Conservation (phyloP, 805 yeast species). For the Candida tibetensis region DNA sequence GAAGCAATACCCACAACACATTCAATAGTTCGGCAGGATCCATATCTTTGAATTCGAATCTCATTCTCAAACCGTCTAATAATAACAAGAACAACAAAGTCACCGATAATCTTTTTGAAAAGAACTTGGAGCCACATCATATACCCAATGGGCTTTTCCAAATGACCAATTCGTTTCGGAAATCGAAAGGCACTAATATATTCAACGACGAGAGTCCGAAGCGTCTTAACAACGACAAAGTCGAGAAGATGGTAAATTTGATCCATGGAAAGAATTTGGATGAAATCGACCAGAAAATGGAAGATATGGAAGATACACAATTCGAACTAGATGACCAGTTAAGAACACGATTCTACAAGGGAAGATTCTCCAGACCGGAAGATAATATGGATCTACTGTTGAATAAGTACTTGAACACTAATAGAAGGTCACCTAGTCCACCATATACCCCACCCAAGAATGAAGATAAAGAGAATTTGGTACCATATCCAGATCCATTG, state of each 20-base stretch:
- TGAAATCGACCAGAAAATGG: slow-evolving; percentile 8
- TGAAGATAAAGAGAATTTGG: slow-evolving; percentile 33
- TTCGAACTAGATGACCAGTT: slow-evolving; percentile 35
- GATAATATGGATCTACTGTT: slow-evolving; percentile 36
- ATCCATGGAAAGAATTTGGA: slow-evolving; percentile 31
- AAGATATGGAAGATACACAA: slow-evolving; percentile 13
- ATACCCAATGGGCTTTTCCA: slow-evolving; percentile 33
- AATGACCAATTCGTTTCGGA: slow-evolving; percentile 14
- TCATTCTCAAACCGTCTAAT: slow-evolving; percentile 1
- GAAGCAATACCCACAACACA: slow-evolving; percentile 4
- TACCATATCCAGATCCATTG: slow-evolving; percentile 24
- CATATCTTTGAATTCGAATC: slow-evolving; percentile 1
- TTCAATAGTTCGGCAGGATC: slow-evolving; percentile 1
- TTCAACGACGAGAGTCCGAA: slow-evolving; percentile 10
- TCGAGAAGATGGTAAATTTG: slow-evolving; percentile 32
- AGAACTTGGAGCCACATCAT: neutral
- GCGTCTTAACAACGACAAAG: slow-evolving; percentile 32
- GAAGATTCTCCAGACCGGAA: slow-evolving; percentile 26
- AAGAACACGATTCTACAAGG: slow-evolving; percentile 34
- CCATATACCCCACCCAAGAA: slow-evolving; percentile 2
- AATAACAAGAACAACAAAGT: neutral
- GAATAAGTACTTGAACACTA: slow-evolving; percentile 17
- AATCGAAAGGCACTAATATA: slow-evolving; percentile 4
- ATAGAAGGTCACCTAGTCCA: slow-evolving; percentile 1
- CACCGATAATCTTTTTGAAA: slow-evolving; percentile 1